A percentile compares a stretch with the other conserved stretches of the same genome.
Conservation (phyloP, 352 stramenopile species). For the Pythium dissimile region DNA sequence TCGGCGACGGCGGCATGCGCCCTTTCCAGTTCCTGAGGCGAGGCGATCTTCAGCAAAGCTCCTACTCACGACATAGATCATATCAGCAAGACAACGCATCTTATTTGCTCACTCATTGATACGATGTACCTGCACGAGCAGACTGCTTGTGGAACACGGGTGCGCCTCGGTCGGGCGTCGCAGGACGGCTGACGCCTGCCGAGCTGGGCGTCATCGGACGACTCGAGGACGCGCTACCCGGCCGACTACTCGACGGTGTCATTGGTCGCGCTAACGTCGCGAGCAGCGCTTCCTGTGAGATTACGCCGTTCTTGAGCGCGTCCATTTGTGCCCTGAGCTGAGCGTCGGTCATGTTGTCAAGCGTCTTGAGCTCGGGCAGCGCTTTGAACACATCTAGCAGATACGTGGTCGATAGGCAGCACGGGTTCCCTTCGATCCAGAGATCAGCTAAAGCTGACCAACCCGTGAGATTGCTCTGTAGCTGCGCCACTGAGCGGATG, state of each 20-base stretch:
- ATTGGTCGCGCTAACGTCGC: constrained; percentile 24
- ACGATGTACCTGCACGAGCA: constrained; percentile 39
- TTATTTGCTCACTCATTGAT: too few relatives aligned
- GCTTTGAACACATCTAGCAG: constrained; percentile 41
- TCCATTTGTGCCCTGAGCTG: constrained; percentile 42
- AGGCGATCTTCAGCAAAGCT: constrained; percentile 44
- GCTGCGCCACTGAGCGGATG: constrained; percentile 22
- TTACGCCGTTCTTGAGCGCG: constrained; percentile 37
- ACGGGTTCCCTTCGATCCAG: constrained; percentile 69
- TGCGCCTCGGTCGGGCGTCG: constrained; percentile 13
- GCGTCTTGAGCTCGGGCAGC: constrained; percentile 54
- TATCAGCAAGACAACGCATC: too few relatives aligned
- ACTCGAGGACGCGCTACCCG: constrained; percentile 27
- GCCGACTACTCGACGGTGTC: constrained; percentile 36
- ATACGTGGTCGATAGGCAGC: constrained; percentile 55
- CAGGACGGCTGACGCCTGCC: neutral
- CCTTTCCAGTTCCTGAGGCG: constrained; percentile 40
- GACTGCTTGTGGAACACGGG: constrained; percentile 54
- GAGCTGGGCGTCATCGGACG: constrained; percentile 29
- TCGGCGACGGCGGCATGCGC: constrained; percentile 46
- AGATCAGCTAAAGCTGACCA: constrained; percentile 42
- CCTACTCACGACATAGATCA: constrained; percentile 41
- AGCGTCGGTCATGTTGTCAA: constrained; percentile 52
- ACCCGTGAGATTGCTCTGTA: constrained; percentile 21
- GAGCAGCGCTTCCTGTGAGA: constrained; percentile 33